A percentile compares a stretch with the other conserved stretches of the same genome.
These are phyloP conservation scores for Mycena leptocephala DNA, from an alignment of 768 basidiomycete genomes.

Conservation along the genomic window DNA sequence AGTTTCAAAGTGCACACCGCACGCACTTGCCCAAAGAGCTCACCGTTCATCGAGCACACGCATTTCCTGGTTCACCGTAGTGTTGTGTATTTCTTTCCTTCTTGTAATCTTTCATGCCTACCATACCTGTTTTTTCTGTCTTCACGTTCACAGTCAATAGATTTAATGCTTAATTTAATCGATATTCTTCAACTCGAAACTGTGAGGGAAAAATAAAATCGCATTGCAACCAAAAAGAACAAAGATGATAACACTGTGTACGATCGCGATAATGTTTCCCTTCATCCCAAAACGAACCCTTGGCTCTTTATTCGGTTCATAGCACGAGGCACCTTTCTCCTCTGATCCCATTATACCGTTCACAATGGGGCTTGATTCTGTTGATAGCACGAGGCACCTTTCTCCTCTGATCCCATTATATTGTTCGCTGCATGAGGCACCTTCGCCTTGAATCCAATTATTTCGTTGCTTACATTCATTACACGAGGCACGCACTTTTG, in stretches of 20 bases:
- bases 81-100: not conserved
- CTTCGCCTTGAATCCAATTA: not conserved
- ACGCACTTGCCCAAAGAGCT: constrained; percentile 1
- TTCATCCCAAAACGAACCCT: not conserved
- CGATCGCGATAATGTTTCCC: not conserved
- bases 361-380: no score
- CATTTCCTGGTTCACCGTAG: constrained; percentile 12
- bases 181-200: not conserved
- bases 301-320: not conserved
- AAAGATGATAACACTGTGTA: no score
- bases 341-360: no score
- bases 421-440: not conserved
- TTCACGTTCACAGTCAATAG: not conserved
- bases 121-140: no score
- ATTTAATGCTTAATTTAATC: not conserved
- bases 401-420: no score
- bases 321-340: not conserved
- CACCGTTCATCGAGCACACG: not conserved
- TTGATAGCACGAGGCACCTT: constrained; percentile 4
- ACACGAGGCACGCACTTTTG: not conserved
- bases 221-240: not conserved
- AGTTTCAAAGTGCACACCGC: constrained; percentile 1
- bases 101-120: no score
- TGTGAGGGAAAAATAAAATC: not conserved
- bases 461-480: not conserved